Evolutionary conservation across 2,329 filamentous ascomycete species (phyloP).

Genomic region (Ophiostoma perfectum): DNA sequence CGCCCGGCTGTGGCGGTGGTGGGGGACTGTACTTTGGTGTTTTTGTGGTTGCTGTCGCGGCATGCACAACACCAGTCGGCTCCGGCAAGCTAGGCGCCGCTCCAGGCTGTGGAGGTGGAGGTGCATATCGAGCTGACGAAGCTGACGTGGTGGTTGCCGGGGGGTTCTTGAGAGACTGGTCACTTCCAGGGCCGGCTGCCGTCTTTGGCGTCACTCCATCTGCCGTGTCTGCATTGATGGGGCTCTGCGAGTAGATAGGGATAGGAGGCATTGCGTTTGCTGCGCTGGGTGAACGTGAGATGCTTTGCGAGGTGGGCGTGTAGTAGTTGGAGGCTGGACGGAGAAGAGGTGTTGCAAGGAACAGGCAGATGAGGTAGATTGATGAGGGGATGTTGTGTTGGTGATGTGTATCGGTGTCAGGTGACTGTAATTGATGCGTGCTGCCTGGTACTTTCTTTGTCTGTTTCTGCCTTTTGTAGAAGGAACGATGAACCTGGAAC

Average conservation of each 20-base stretch:
- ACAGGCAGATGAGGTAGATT: not conserved
- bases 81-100: conserved; percentile 41
- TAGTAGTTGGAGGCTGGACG: not conserved
- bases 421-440: not conserved
- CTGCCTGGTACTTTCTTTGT: conserved; percentile 14
- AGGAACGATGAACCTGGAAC: not conserved
- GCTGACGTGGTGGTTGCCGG: conserved; percentile 14
- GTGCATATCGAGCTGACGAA: conserved; percentile 29
- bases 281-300: not conserved
- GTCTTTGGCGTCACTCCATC: conserved; percentile 46
- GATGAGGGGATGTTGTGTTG: not conserved
- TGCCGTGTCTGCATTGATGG: conserved; percentile 53
- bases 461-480: not conserved
- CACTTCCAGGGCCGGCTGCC: conserved; percentile 16
- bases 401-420: not conserved
- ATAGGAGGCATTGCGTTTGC: conserved; percentile 51
- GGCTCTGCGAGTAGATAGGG: conserved; percentile 53
- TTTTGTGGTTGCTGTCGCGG: conserved; percentile 30
- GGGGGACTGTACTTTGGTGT: conserved; percentile 40
- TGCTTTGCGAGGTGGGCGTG: not conserved
- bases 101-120: conserved; percentile 45
- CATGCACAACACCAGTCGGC: conserved; percentile 38
- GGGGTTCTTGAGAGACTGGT: conserved; percentile 22
- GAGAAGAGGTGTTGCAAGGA: not conserved
- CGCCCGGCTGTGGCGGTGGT: conserved; percentile 51